phyloP scores from a whole-genome alignment of 148 eudicot genomes.

The Drosera capensis region DNA sequence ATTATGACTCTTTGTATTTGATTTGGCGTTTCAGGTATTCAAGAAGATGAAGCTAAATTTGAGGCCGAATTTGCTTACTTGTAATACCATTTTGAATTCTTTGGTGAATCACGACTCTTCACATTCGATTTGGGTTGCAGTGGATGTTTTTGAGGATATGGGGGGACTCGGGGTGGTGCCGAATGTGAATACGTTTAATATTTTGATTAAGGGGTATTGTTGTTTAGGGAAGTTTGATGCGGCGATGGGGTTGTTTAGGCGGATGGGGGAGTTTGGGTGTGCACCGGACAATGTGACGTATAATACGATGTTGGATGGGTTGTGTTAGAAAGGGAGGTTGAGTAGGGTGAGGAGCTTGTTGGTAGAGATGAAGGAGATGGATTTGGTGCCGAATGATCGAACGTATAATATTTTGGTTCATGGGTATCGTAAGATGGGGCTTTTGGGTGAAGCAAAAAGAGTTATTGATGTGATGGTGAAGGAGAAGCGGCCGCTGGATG shows the following conservation, averaged over 20 bases:
- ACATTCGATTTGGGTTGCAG: constrained; percentile 13
- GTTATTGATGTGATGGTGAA: constrained; percentile 57
- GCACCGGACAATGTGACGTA: constrained; percentile 57
- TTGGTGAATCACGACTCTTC: constrained; percentile 44
- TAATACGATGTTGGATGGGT: constrained; percentile 51
- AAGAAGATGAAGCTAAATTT: constrained; percentile 43
- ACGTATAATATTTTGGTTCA: constrained; percentile 62
- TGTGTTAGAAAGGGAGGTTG: constrained; percentile 56
- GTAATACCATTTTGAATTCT: constrained; percentile 43
- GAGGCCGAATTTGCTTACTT: constrained; percentile 37
- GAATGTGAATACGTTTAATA: constrained; percentile 40
- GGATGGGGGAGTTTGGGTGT: constrained; percentile 34
- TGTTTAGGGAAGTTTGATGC: constrained; percentile 30
- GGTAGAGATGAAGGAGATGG: constrained; percentile 48
- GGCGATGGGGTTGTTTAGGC: constrained; percentile 35
- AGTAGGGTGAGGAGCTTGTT: constrained; percentile 51
- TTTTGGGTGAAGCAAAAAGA: constrained; percentile 54
- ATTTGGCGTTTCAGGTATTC: constrained; percentile 44
- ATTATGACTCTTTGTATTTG: no score
- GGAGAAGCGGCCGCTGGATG: constrained; percentile 43
- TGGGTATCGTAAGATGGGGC: constrained; percentile 75
- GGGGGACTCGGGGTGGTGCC: constrained; percentile 31
- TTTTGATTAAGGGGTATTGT: constrained; percentile 64
- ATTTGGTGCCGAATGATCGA: constrained; percentile 34
- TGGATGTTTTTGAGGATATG: constrained; percentile 37